Evolutionary conservation across 2,329 filamentous ascomycete species (phyloP).

Genomic region (Leptographium wingfieldii): DNA sequence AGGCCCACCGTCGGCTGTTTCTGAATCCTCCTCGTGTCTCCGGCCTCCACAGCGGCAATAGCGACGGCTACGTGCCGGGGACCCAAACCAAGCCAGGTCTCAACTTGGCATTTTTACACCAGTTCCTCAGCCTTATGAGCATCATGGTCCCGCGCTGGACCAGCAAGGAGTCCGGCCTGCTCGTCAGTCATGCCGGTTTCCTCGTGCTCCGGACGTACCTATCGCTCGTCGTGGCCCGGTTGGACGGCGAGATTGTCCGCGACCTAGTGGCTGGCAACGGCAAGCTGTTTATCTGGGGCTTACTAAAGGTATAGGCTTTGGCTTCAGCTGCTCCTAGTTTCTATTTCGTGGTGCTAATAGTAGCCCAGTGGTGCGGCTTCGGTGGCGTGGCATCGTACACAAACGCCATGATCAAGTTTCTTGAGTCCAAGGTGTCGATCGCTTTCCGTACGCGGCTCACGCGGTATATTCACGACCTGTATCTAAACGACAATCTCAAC

Average conservation of each 20-base stretch:
- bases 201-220: conserved; percentile 87
- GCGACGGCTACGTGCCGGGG: conserved; percentile 66
- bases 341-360: not conserved
- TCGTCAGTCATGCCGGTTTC: conserved; percentile 82
- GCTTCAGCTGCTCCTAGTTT: not conserved
- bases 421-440: conserved; percentile 96
- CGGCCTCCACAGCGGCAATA: conserved; percentile 58
- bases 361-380: conserved; percentile 68
- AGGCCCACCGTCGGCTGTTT: conserved; percentile 88
- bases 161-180: conserved; percentile 85
- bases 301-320: conserved; percentile 50
- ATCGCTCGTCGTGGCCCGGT: conserved; percentile 78
- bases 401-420: conserved; percentile 97
- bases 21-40: conserved; percentile 79
- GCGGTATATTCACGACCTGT: conserved; percentile 92
- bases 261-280: conserved; percentile 94
- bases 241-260: conserved; percentile 92
- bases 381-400: conserved; percentile 92
- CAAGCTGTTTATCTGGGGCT: conserved; percentile 74
- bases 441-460: conserved; percentile 92
- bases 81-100: conserved; percentile 85
- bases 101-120: conserved; percentile 91
- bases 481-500: conserved; percentile 86
- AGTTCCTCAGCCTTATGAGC: conserved; percentile 89
- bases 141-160: conserved; percentile 96